phyloP scores from a whole-genome alignment of 345 rosid genomes.

The Cardiospermum halicacabum region DNA sequence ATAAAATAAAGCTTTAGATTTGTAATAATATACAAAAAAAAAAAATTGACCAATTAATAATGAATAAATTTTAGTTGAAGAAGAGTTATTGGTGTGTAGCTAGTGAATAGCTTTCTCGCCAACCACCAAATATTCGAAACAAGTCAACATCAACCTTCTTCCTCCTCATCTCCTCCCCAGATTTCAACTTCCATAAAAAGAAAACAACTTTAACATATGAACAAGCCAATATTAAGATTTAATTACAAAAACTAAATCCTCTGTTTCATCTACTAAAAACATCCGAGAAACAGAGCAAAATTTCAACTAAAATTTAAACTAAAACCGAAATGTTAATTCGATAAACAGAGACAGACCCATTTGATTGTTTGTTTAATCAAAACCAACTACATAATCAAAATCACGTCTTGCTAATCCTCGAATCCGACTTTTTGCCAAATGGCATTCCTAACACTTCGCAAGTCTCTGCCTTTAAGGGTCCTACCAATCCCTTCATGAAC shows the following conservation, averaged over 20 bases:
- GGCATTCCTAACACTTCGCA: conserved; percentile 50
- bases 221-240: background rate
- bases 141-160: conserved; percentile 1
- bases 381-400: conserved; percentile 1
- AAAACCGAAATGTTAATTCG: too few species aligned
- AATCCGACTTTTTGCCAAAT: conserved; percentile 65
- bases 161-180: background rate
- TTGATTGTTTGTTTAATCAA: background rate
- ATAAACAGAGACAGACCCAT: background rate
- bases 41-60: background rate
- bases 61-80: conserved; percentile 18
- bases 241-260: conserved; percentile 6
- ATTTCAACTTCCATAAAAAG: background rate
- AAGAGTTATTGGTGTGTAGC: conserved; percentile 18
- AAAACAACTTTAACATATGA: background rate
- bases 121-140: conserved; percentile 9
- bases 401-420: conserved; percentile 27
- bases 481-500: conserved; percentile 50
- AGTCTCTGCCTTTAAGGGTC: conserved; percentile 60
- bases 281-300: conserved; percentile 3
- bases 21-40: background rate
- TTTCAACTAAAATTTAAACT: background rate
- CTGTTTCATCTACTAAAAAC: conserved; percentile 10
- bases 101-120: conserved; percentile 22
- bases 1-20: background rate